Percentiles rank a stretch among this genome's conserved stretches.
Evolutionary conservation across 345 rosid species (phyloP).

Genomic region (Rhizophora mangle): DNA sequence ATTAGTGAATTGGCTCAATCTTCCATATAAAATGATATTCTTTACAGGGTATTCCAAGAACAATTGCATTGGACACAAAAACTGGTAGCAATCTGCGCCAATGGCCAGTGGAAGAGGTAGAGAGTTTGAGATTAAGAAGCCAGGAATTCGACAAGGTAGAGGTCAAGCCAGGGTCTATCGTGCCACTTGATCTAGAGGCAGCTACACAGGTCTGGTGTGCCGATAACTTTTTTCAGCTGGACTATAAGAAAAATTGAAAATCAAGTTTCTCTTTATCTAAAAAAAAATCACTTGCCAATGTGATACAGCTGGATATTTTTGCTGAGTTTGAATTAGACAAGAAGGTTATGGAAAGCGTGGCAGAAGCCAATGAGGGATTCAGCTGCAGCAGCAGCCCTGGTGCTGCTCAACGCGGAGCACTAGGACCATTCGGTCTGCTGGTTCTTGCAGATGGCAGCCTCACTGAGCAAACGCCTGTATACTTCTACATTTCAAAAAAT

Average conservation of each 20-base stretch:
- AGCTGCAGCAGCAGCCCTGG: slow-evolving; percentile 54
- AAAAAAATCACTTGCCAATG: slow-evolving; percentile 5
- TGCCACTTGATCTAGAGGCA: slow-evolving; percentile 52
- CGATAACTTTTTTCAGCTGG: background rate
- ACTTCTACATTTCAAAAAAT: slow-evolving; percentile 63
- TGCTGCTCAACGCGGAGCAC: slow-evolving; percentile 56
- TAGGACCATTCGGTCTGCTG: slow-evolving; percentile 88
- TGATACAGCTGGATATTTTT: slow-evolving; percentile 43
- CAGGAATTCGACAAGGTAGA: slow-evolving; percentile 40
- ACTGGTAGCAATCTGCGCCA: slow-evolving; percentile 61
- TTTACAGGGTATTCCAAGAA: slow-evolving; percentile 72
- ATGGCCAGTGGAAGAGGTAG: slow-evolving; percentile 83
- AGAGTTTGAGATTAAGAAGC: slow-evolving; percentile 56
- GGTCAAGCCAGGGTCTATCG: slow-evolving; percentile 55
- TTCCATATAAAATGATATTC: background rate
- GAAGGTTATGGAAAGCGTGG: slow-evolving; percentile 40
- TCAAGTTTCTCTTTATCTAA: background rate
- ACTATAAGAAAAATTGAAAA: background rate
- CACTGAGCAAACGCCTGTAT: slow-evolving; percentile 77
- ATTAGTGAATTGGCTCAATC: too few relatives aligned
- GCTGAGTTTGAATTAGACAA: slow-evolving; percentile 70
- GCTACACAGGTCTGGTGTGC: slow-evolving; percentile 59
- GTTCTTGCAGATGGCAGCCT: slow-evolving; percentile 65
- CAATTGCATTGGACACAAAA: slow-evolving; percentile 53
- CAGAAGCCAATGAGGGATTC: slow-evolving; percentile 40